A percentile compares a stretch with the other conserved stretches of the same genome.
Evolutionary conservation across 371 early-diverging fungal species (phyloP).

Genomic region (Dentiscutata heterogama): DNA sequence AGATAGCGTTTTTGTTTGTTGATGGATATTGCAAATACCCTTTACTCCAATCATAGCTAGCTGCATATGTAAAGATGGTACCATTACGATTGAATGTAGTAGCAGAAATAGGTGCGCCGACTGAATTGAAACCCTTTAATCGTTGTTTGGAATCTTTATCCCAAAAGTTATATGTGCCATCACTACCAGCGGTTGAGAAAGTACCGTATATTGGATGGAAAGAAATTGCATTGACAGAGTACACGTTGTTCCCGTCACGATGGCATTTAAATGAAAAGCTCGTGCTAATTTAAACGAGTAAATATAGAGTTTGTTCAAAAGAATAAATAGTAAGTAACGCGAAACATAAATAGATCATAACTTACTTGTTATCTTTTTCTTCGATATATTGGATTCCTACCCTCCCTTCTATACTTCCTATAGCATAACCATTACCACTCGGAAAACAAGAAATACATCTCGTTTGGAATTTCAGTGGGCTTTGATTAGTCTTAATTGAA

Average conservation of each 20-base stretch:
- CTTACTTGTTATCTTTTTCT: conserved; percentile 78
- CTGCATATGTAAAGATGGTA: conserved; percentile 92
- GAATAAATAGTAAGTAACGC: not conserved
- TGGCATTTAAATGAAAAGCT: conserved; percentile 97
- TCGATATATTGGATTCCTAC: conserved; percentile 93
- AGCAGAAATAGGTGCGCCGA: conserved; percentile 76
- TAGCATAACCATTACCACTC: conserved; percentile 78
- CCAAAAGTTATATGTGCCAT: conserved; percentile 95
- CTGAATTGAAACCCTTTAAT: conserved; percentile 74
- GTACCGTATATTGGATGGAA: conserved; percentile 92
- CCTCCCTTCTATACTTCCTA: conserved; percentile 95
- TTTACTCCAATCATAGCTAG: conserved; percentile 98
- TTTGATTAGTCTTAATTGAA: conserved; percentile 54
- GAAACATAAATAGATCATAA: not conserved
- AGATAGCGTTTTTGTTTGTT: conserved; percentile 64
- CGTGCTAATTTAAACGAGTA: conserved; percentile 56
- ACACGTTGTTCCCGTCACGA: conserved; percentile 82
- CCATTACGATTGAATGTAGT: conserved; percentile 91
- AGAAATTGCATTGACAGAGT: conserved; percentile 83
- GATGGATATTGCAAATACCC: conserved; percentile 63
- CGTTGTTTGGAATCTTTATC: conserved; percentile 94
- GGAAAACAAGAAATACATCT: conserved; percentile 70
- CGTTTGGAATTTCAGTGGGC: conserved; percentile 85
- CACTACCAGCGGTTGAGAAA: conserved; percentile 92
- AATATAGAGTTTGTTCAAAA: not conserved